These are phyloP conservation scores for Populus hybrid DNA, from an alignment of 441 rosid species.

Conservation along the genomic window DNA sequence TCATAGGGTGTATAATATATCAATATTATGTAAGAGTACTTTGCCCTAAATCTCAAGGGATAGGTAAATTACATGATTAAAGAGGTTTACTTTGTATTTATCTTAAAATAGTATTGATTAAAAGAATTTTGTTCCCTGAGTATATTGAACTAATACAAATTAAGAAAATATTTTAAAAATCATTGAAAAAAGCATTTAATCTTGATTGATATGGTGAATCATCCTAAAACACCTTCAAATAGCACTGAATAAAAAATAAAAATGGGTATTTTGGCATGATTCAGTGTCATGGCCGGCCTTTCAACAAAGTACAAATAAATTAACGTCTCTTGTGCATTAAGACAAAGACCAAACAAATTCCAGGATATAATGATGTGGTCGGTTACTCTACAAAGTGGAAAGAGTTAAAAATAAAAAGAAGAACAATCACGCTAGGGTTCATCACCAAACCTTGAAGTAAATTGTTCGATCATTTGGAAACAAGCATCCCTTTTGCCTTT, in stretches of 20 bases:
- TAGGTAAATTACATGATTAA: background rate
- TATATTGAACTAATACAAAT: too few species aligned
- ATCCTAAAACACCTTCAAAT: background rate
- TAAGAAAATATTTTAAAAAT: too few species aligned
- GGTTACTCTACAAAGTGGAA: constrained; percentile 3
- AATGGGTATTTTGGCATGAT: background rate
- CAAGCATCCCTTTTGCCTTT: constrained; percentile 23
- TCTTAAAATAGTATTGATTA: background rate
- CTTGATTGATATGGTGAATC: background rate
- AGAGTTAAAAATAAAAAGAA: background rate
- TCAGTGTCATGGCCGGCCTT: background rate
- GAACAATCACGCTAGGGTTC: background rate
- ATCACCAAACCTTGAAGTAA: constrained; percentile 8
- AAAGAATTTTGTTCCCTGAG: too few species aligned
- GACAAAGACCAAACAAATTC: constrained; percentile 9
- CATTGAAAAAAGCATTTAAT: too few species aligned
- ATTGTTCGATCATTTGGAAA: constrained; percentile 17
- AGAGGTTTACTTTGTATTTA: background rate
- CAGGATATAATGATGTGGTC: constrained; percentile 16
- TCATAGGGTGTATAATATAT: too few species aligned
- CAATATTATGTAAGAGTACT: too few species aligned
- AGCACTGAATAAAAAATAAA: background rate
- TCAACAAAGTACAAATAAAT: background rate
- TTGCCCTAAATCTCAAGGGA: too few species aligned
- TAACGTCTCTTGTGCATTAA: background rate